Evolutionary conservation across 2,329 filamentous ascomycete genomes (phyloP), one percentile per base, ranked within the genome.

Genomic region (Ophiocordyceps camponoti-floridani): DNA sequence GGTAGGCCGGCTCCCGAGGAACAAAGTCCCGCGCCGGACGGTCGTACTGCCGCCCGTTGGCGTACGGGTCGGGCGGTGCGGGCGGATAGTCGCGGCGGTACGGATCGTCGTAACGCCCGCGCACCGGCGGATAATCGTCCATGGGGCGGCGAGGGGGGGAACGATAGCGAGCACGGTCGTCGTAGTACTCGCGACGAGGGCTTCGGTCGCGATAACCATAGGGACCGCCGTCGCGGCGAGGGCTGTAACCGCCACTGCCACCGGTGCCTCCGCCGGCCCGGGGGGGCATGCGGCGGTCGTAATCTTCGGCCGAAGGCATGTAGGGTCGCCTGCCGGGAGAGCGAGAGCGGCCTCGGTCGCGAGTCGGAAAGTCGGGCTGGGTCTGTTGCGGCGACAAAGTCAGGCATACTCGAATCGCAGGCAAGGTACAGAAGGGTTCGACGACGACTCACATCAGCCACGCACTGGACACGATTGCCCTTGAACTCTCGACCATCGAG

Each of bases 401-500:
- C 16, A 37, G 35, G 14, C 35, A 3, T 4, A 37, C 14, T 16
- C n/a, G 14, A 37, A 9, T 8, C 12, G 12, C 33, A 6, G 7
- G 6, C 12, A 4, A 35, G 4, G 5, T 12, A 13, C 14, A 11
- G 33, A 35, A 35, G 14, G 33, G 12, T 11, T 7, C 7, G 7
- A 12, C 12, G 14, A 35, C 6, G 30, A 41, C 42, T 44, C 74
- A 96, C 89, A 68, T 95, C 88, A 56, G 86, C 79, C 56, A 84
- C 70, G 65, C 91, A 98, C 52, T 75, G 80, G 53, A 98, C 89
- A 52, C 78, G 75, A 52, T 79, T 78, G 54, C 86, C 87, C 70
- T 95, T 95, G 66, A 96, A 96, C 58, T 94, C 87, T 59, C 79
- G 81, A 52, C 79, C 79, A 62, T 96, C 87, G 50, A 98, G 82